Evolutionary conservation across 768 basidiomycete genomes (phyloP), one percentile per base, ranked within the genome.

Genomic region (Leucocoprinus leucothites): DNA sequence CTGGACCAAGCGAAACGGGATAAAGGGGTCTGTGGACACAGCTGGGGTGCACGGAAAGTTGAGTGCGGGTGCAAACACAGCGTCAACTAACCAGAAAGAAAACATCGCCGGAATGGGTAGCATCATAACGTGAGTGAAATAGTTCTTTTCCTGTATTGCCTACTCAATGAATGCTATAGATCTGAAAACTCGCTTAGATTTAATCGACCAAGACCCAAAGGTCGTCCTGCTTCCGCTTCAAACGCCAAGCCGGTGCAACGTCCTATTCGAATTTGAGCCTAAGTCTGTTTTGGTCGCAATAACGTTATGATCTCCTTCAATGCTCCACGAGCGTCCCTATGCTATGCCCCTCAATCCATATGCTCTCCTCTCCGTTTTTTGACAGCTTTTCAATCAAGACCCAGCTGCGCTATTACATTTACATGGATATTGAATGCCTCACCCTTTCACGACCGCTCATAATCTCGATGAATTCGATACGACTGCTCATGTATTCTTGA

Each of bases 1-100:
- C 1, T 84, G 80, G 83, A 70, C 82, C 40, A 89, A 89, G 70
- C 80, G 82, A 34, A 82, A 77, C 60, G 74, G 69, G 0, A 28
- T 25, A 16, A 68, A 84, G 74, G 68, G 69, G 65, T 54, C 51
- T 22, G 57, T 49, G 14, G 54, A 35, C 3, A 31, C 9, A 3
- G 28, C 26, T 28, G 22, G 21, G 1, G 21, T 9, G 21, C 38
- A 28, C 2, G 48, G 31, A 14, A 56, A 56, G 28, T 28, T 43
- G 26, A 56, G 41, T 21, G 21, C 47, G 2, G 42, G 47, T 13
- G 31, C 48, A 22, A 34, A 11, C 9, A 56, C 48, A 3, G 26
- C 14, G 56, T 80, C 67, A 49, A 73, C 63, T 45, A 84, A 82
- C 56, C 79, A 80, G 60, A 80, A 85, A 65, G 82, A 85, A 67